Base-by-base conservation (phyloP, 441 rosid species). In the Raphanus hybrid region DNA sequence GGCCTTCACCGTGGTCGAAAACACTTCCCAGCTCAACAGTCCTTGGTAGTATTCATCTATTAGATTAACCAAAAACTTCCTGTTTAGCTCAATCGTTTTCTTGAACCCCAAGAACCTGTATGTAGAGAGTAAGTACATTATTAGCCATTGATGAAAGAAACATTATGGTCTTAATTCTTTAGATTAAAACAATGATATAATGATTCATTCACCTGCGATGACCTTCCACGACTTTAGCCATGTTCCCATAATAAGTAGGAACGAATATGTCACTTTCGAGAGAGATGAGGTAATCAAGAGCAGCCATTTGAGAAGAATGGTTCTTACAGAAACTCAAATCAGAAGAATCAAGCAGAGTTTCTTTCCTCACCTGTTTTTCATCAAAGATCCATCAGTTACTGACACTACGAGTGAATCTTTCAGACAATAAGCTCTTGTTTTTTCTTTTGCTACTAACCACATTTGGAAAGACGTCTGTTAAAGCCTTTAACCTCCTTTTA, bases 161-260 rank as follows among this genome's bases (percentile, higher is more conserved):
- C 34, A 29, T 29, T 29, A 29, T 29, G 6, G 26, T 23, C 26
- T 23, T 23, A 23, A 23, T 23, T 0, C 26, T 23, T 29, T 29
- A 34, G 37, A 34, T 1, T 34, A 34, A 34, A 34, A 34, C 5
- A 34, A 34, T 9, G 39, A 37, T 18, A 37, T 18, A 18, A 34
- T 45, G 15, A 9, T 32, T 26, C 16, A 9, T 32, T 26, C 16
- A 94, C 98, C 98, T 90, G 75, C 98, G 90, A 85, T 94, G 98
- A 75, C 98, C 98, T 88, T 92, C 98, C 12, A 94, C 97, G 66
- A 94, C 97, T 85, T 91, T 94, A 8, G 98, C 98, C 98, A 94
- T 94, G 89, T 94, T 94, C 64, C 98, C 98, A 70, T 92, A 92
- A 76, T 89, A 94, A 3, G 98, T 94, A 52, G 98, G 98, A 60